Evolutionary conservation across 306 rosid genomes (phyloP).

Genomic region (Dryas drummondii): DNA sequence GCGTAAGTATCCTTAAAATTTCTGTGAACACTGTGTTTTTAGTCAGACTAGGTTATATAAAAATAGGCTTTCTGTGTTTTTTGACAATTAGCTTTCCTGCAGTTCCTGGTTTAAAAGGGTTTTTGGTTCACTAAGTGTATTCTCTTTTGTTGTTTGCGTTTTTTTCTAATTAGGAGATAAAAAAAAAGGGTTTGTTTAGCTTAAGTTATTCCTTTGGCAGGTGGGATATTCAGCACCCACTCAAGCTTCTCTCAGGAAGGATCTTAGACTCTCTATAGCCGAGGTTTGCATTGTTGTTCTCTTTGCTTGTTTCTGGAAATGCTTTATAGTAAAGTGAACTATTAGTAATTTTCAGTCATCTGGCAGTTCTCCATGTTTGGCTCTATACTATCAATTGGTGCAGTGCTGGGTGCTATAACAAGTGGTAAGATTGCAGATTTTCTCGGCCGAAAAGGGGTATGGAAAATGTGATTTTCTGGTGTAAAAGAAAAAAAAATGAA

Average conservation of each 20-base stretch:
- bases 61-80: neutral
- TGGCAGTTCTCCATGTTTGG: conserved; percentile 86
- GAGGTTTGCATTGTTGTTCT: conserved; percentile 31
- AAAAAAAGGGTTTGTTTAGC: conserved; percentile 29
- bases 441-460: conserved; percentile 76
- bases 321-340: neutral
- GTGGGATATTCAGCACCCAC: conserved; percentile 60
- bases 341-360: neutral
- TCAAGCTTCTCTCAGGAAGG: conserved; percentile 52
- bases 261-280: conserved; percentile 42
- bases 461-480: conserved; percentile 3
- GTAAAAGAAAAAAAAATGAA: neutral
- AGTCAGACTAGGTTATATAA: neutral
- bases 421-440: conserved; percentile 68
- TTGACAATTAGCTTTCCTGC: neutral
- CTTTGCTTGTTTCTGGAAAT: neutral
- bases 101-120: neutral
- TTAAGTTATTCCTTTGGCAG: conserved; percentile 37
- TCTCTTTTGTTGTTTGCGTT: neutral
- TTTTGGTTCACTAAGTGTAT: conserved; percentile 12
- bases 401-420: conserved; percentile 75
- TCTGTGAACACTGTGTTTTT: neutral
- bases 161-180: conserved; percentile 23
- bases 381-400: conserved; percentile 79
- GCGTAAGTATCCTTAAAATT: conserved; percentile 45